phyloP scores from a whole-genome alignment of 1,284 basidiomycete genomes.

The Vanrija pseudolonga region DNA sequence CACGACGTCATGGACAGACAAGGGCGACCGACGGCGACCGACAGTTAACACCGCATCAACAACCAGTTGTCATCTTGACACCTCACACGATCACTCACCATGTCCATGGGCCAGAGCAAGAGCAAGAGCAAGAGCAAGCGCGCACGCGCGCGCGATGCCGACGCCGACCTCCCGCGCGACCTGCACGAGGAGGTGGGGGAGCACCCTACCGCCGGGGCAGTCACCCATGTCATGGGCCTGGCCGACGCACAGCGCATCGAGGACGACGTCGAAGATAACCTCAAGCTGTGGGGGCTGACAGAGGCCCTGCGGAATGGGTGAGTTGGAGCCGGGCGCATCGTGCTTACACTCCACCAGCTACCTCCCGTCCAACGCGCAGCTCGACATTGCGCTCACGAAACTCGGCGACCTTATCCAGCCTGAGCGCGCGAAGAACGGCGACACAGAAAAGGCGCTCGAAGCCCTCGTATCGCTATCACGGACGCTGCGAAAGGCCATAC shows the following conservation, averaged over 20 bases:
- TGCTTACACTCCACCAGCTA: background rate
- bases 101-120: too few species aligned
- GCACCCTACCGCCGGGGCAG: background rate
- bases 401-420: background rate
- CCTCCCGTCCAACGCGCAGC: constrained; percentile 5
- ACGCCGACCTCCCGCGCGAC: too few species aligned
- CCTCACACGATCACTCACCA: too few species aligned
- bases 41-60: too few species aligned
- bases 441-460: background rate
- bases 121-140: too few species aligned
- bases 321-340: background rate
- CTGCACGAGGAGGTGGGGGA: background rate
- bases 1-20: too few species aligned
- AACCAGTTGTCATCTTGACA: too few species aligned
- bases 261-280: background rate
- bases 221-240: background rate
- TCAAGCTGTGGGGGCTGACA: background rate
- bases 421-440: background rate
- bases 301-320: background rate
- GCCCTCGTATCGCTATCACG: background rate
- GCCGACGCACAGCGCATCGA: background rate
- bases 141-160: too few species aligned
- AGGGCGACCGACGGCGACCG: too few species aligned
- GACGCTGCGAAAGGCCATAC: constrained; percentile 5
- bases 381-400: background rate